Base-by-base conservation (phyloP, 805 yeast species). In the Candida xiaguanensis region DNA sequence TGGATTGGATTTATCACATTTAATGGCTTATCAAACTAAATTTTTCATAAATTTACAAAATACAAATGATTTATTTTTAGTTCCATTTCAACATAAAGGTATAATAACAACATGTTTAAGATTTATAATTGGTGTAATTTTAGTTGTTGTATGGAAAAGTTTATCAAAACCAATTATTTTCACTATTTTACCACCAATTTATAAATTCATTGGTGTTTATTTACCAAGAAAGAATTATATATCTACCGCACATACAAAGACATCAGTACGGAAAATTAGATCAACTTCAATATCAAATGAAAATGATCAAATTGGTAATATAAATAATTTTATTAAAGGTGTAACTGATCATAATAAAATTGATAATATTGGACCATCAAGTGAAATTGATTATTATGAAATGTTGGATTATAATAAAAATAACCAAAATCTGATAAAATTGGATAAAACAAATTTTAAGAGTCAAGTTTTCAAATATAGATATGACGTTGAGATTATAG, bases 401-500 rank as follows among this genome's bases (percentile, higher is more conserved):
- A 57, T 68, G 48, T 45, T 67, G 32, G 68, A 63, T 42, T 61
- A 63, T 48, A 56, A 56, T 36, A 40, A 47, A 9, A 32, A 31
- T 4, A 27, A 31, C 12, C 30, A 30, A 15, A 34, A 38, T n/a
- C 31, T 29, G 16, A 13, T 31, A 14, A 20, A 28, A 18, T 28
- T 23, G 24, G 14, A 31, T 17, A 19, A 34, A 15, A 20, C 15
- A 9, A 23, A 16, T 17, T 14, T 53, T 42, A 49, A 47, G 31
- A 43, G 67, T 46, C 76, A 74, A 12, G 84, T 78, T 0, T 77
- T 75, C 51, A 70, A 70, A 41, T 74, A 78, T 2, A 71, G 90
- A 35, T 81, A 82, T 49, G 89, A 80, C 41, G 80, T 84, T 22
- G 91, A 84, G 45, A 84, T 87, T 3, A 61, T 86, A 23, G 89